Base-by-base conservation (phyloP, 2,329 filamentous ascomycete species). In the Sarocladium strictum region DNA sequence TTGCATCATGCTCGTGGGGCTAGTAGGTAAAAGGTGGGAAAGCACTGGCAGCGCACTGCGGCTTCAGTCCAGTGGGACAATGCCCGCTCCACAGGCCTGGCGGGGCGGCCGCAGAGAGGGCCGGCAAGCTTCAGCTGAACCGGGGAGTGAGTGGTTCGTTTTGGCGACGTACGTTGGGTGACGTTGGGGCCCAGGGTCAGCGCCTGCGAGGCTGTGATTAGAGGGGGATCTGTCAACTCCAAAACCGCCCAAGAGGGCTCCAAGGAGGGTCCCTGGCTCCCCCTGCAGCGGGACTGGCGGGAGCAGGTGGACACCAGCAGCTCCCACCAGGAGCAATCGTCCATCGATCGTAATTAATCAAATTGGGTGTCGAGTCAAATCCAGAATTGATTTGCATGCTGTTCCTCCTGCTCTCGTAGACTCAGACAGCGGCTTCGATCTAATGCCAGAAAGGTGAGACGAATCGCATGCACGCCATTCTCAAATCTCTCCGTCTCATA, bases 221-320 rank as follows among this genome's bases (percentile, higher is more conserved):
- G 29, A 12, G 29, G 29, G 29, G 29, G 6, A 7, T 12, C 29
- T 32, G 29, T 32, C 29, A 32, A n/a, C n/a, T n/a, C n/a, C n/a
- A n/a, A n/a, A n/a, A n/a, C n/a, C n/a, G n/a, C n/a, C n/a, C n/a
- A n/a, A n/a, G n/a, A n/a, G n/a, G n/a, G n/a, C n/a, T n/a, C n/a
- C n/a, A n/a, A 32, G 29, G 29, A 32, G 29, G 29, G 29, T 32
- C 7, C 29, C 29, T 32, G 29, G 29, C 6, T 32, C 10, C 43
- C 43, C 43, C 43, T 47, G 43, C 43, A 47, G 43, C 43, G 43
- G 43, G 43, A 47, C 19, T 47, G 43, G 43, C 43, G 43, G 43
- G 43, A 47, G 24, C n/a, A 29, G 24, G 43, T 47, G 43, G 43
- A 29, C 43, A 29, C 24, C 15, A 17, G 24, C 17, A 12, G 17